A percentile compares a stretch with the other conserved stretches of the same genome.
Conservation (phyloP, 2,329 filamentous ascomycete genomes). For the Arachnomyces sp. region DNA sequence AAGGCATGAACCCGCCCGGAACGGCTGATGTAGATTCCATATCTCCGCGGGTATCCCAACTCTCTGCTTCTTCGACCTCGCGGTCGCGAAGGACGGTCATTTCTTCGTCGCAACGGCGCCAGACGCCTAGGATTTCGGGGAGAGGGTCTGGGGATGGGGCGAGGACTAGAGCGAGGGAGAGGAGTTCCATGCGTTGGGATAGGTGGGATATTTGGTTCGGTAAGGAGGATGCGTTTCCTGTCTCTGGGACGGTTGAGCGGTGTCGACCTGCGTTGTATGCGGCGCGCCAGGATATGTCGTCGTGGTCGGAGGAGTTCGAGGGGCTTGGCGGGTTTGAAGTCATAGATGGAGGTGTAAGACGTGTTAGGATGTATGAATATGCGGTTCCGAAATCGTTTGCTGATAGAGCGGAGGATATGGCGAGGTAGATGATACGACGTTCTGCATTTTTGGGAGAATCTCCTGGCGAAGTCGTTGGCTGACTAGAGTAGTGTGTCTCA, state of each 20-base stretch:
- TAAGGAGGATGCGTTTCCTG: conserved; percentile 22
- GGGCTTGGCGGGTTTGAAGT: conserved; percentile 21
- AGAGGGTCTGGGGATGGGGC: conserved; percentile 49
- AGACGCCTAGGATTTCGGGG: conserved; percentile 54
- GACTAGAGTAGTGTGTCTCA: conserved; percentile 13
- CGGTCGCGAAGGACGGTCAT: conserved; percentile 46
- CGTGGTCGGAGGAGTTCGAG: conserved; percentile 27
- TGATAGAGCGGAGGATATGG: conserved; percentile 38
- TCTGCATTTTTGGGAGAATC: conserved; percentile 30
- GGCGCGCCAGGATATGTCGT: conserved; percentile 58
- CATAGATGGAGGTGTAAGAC: conserved; percentile 38
- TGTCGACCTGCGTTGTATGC: conserved; percentile 56
- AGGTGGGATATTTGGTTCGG: conserved; percentile 46
- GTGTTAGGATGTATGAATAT: conserved; percentile 59
- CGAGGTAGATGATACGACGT: conserved; percentile 40
- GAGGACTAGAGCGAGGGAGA: conserved; percentile 55
- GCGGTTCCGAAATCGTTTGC: conserved; percentile 51
- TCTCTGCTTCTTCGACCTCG: conserved; percentile 50
- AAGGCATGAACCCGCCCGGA: conserved; percentile 38
- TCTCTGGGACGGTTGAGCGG: conserved; percentile 28
- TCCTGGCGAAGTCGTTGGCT: conserved; percentile 16
- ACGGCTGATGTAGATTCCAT: conserved; percentile 19
- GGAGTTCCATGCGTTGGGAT: conserved; percentile 58
- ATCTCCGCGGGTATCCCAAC: conserved; percentile 52
- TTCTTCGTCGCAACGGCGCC: conserved; percentile 58